Evolutionary conservation across 2,329 filamentous ascomycete genomes (phyloP).

Genomic region (Zasmidium cellare): DNA sequence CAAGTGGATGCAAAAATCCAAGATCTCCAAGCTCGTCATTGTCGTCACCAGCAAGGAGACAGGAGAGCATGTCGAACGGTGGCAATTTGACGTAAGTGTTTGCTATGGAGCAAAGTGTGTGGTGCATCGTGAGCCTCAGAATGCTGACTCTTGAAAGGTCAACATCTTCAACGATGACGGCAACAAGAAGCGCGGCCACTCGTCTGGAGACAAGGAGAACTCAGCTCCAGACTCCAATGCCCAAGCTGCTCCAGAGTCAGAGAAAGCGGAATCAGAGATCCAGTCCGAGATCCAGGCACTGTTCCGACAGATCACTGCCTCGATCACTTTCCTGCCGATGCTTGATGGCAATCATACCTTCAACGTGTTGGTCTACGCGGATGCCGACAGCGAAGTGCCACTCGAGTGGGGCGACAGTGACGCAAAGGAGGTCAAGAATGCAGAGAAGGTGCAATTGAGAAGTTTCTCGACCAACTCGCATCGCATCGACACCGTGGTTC

Average conservation of each 20-base stretch:
- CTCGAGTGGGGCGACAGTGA: constrained; percentile 99
- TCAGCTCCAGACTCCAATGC: constrained; percentile 34
- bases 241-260: constrained; percentile 38
- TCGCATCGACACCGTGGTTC: constrained; percentile 91
- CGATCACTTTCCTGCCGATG: constrained; percentile 93
- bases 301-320: constrained; percentile 96
- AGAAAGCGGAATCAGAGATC: constrained; percentile 92
- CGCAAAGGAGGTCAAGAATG: constrained; percentile 92
- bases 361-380: constrained; percentile 96
- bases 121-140: background rate
- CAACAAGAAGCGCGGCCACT: constrained; percentile 39
- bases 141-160: constrained; percentile 20
- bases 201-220: constrained; percentile 68
- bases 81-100: constrained; percentile 89
- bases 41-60: constrained; percentile 98
- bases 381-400: constrained; percentile 93
- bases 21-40: constrained; percentile 95
- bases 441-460: constrained; percentile 90
- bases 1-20: constrained; percentile 95
- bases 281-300: constrained; percentile 94
- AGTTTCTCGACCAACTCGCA: constrained; percentile 97
- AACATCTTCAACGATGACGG: constrained; percentile 40
- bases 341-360: constrained; percentile 95
- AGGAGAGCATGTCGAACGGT: constrained; percentile 91
- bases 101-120: too few species aligned